Evolutionary conservation across 78 protist genomes (phyloP), one percentile per base, ranked within the genome.

Genomic region (Speleostelium caveatum): DNA sequence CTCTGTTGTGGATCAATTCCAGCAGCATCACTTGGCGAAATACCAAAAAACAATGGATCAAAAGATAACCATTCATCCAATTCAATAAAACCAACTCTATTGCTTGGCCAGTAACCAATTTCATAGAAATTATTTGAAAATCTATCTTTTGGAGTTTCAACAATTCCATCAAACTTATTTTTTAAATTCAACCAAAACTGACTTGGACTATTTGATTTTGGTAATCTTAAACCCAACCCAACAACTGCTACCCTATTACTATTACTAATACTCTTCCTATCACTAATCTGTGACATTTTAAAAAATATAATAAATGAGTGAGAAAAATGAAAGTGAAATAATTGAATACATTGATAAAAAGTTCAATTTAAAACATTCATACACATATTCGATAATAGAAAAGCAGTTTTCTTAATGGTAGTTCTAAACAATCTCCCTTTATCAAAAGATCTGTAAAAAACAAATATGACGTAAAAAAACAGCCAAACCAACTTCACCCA

Each of bases 1-100:
- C 96, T 62, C 58, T 95, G 97, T 78, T 94, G 95, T 17, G 97
- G 97, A 60, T 95, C 97, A 24, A 94, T 65, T 26, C 33, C 24
- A 24, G 4, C 19, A 24, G 95, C 87, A 51, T 95, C 96, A 38
- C 26, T 78, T 24, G 86, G 94, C 4, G 85, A 14, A 0, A 95
- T 62, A 22, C 33, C 79, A 62, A 69, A 95, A 35, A 51, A 41
- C 32, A 75, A n/a, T 45, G 63, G 67, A 83, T 95, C 96, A 86
- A 91, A 85, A 30, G 35, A 41, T 51, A 63, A 63, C 83, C 83
- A 68, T 26, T 71, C 86, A n/a, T 72, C 72, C 1, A 74, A 58
- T 0, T 39, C 53, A 5, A 76, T 17, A 28, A 85, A 75, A 66
- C 93, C 93, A 41, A 73, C 93, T 49, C 12, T 49, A 12, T 49